A percentile compares a stretch with the other conserved stretches of the same genome.
phyloP scores from a whole-genome alignment of 805 yeast species.

The Myxozyma neotropica region DNA sequence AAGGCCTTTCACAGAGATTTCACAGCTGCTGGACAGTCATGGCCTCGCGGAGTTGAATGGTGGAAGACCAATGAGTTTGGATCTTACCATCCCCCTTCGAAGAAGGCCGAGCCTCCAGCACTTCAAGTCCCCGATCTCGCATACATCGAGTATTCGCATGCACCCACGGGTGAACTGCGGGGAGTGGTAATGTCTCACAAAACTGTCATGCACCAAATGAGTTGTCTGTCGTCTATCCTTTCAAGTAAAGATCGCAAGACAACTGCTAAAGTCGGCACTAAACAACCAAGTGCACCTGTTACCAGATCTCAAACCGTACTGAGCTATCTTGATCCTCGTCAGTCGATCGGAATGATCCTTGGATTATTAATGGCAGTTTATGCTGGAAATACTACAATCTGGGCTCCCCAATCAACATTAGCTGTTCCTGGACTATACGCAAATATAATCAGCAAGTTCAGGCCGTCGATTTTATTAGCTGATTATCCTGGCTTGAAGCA shows the following conservation, averaged over 20 bases:
- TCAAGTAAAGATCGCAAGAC: slow-evolving; percentile 43
- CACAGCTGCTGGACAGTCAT: slow-evolving; percentile 50
- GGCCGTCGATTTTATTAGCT: slow-evolving; percentile 74
- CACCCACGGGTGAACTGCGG: slow-evolving; percentile 86
- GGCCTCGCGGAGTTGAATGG: slow-evolving; percentile 75
- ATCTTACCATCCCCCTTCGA: slow-evolving; percentile 58
- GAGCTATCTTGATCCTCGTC: slow-evolving; percentile 67
- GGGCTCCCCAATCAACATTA: slow-evolving; percentile 75
- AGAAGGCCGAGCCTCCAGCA: slow-evolving; percentile 61
- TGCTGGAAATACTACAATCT: slow-evolving; percentile 77
- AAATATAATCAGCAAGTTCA: slow-evolving; percentile 66
- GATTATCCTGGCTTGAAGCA: slow-evolving; percentile 88
- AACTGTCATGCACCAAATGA: slow-evolving; percentile 87
- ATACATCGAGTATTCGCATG: slow-evolving; percentile 86
- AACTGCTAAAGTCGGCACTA: background rate
- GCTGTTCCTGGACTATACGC: slow-evolving; percentile 87
- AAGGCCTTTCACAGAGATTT: slow-evolving; percentile 71
- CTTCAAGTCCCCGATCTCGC: slow-evolving; percentile 81
- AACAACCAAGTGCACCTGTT: slow-evolving; percentile 31
- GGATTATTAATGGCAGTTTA: slow-evolving; percentile 81
- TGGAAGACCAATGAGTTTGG: slow-evolving; percentile 92
- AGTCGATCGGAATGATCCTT: slow-evolving; percentile 82
- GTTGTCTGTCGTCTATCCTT: slow-evolving; percentile 66
- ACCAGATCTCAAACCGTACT: slow-evolving; percentile 58
- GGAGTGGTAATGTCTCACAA: slow-evolving; percentile 93